Evolutionary conservation across 2,329 filamentous ascomycete genomes (phyloP).

Genomic region (Macrophomina tecta): DNA sequence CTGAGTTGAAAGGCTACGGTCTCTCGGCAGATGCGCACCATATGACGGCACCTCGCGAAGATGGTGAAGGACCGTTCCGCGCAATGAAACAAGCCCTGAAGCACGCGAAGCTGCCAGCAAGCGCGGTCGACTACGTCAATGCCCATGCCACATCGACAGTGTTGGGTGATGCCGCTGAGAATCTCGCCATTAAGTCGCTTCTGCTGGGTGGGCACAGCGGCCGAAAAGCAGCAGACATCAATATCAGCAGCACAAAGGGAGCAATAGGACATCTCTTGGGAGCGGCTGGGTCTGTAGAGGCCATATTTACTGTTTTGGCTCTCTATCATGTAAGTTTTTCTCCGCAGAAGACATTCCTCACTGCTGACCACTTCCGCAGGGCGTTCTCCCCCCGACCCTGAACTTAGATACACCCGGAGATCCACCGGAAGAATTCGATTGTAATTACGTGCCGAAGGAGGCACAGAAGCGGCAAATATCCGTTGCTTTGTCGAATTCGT

Average conservation of each 20-base stretch:
- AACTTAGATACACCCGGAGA: slow-evolving; percentile 72
- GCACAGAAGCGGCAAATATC: slow-evolving; percentile 67
- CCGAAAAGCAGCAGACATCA: slow-evolving; percentile 66
- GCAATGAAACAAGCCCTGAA: slow-evolving; percentile 86
- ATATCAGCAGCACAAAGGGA: slow-evolving; percentile 92
- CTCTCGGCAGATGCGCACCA: slow-evolving; percentile 90
- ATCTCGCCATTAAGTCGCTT: slow-evolving; percentile 77
- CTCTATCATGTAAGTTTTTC: slow-evolving; percentile 71
- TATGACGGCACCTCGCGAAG: slow-evolving; percentile 85
- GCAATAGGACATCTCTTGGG: slow-evolving; percentile 90
- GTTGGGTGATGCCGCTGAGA: slow-evolving; percentile 88
- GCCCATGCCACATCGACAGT: slow-evolving; percentile 90
- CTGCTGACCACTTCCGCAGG: slow-evolving; percentile 56
- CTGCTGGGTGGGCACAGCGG: slow-evolving; percentile 77
- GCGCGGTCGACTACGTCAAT: slow-evolving; percentile 86
- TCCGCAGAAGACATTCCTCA: neutral
- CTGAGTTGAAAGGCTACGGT: slow-evolving; percentile 87
- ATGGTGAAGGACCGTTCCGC: slow-evolving; percentile 79
- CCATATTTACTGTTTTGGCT: slow-evolving; percentile 81
- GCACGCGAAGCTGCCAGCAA: slow-evolving; percentile 72
- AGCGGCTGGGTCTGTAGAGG: slow-evolving; percentile 88
- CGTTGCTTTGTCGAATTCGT: slow-evolving; percentile 89
- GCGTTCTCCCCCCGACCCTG: slow-evolving; percentile 81
- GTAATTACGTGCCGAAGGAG: slow-evolving; percentile 80
- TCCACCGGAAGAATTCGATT: slow-evolving; percentile 69